Conservation (phyloP, 2,329 filamentous ascomycete genomes). For the Esteya vermicola region DNA sequence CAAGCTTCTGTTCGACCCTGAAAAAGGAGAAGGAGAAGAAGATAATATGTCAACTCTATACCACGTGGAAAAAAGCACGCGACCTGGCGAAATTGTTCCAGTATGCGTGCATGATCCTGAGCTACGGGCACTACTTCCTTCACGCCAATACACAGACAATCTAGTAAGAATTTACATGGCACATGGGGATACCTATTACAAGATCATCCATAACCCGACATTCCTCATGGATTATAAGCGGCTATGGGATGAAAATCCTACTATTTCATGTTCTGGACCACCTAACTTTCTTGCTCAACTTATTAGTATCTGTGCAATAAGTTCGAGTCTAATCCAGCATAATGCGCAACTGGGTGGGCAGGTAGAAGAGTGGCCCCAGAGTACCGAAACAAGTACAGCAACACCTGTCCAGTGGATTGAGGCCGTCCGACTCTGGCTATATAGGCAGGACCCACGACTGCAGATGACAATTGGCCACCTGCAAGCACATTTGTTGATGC, state of each 20-base stretch:
- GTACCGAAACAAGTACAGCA: background rate
- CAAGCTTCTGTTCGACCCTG: background rate
- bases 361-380: too few species aligned
- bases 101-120: background rate
- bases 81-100: background rate
- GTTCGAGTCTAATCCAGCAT: background rate
- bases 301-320: background rate
- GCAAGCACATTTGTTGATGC: conserved; percentile 2
- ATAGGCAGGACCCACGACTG: conserved; percentile 1
- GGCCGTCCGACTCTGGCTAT: conserved; percentile 1
- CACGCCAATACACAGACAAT: background rate
- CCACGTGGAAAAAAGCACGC: conserved; percentile 1
- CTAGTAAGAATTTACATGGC: background rate
- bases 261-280: background rate
- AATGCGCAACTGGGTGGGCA: too few species aligned
- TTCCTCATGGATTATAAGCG: background rate
- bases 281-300: background rate
- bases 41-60: background rate
- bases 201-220: background rate
- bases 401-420: background rate
- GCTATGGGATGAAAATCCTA: background rate
- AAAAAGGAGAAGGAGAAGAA: background rate
- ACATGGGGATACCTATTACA: background rate
- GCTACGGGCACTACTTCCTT: background rate
- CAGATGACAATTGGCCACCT: conserved; percentile 2